Percentiles rank a stretch among this genome's conserved stretches.
These are phyloP conservation scores for Hura crepitans DNA, from an alignment of 441 rosid genomes.

Conservation along the genomic window DNA sequence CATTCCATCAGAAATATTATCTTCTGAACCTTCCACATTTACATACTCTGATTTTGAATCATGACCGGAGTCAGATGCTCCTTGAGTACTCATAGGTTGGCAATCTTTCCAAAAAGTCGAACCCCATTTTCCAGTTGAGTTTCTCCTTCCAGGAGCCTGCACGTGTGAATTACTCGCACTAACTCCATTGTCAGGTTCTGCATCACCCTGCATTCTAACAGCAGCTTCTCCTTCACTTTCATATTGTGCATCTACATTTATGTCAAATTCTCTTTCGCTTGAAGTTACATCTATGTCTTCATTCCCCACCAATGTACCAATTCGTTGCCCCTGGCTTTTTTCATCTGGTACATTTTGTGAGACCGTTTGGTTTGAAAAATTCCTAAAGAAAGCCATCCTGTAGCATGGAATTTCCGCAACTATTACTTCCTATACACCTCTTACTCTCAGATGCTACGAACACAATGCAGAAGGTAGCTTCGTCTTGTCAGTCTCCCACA, in stretches of 20 bases:
- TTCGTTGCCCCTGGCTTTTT: slow-evolving; percentile 45
- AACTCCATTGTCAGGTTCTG: slow-evolving; percentile 30
- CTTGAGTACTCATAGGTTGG: slow-evolving; percentile 66
- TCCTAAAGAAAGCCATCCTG: slow-evolving; percentile 86
- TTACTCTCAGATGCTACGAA: not conserved
- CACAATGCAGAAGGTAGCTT: slow-evolving; percentile 17
- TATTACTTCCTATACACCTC: slow-evolving; percentile 12
- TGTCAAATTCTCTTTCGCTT: slow-evolving; percentile 69
- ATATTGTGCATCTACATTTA: slow-evolving; percentile 64
- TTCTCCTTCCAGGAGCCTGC: slow-evolving; percentile 69
- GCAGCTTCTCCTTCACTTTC: slow-evolving; percentile 62
- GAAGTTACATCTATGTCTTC: slow-evolving; percentile 44
- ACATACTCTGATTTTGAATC: slow-evolving; percentile 57
- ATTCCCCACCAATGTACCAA: slow-evolving; percentile 41
- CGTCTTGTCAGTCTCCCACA: slow-evolving; percentile 5
- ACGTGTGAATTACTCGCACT: slow-evolving; percentile 39
- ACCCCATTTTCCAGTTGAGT: slow-evolving; percentile 81
- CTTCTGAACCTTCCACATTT: slow-evolving; percentile 49
- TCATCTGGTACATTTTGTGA: slow-evolving; percentile 61
- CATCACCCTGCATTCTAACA: slow-evolving; percentile 43
- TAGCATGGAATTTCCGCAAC: slow-evolving; percentile 37
- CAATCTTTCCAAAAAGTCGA: slow-evolving; percentile 96
- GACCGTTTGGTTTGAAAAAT: slow-evolving; percentile 53
- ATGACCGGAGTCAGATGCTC: slow-evolving; percentile 66
- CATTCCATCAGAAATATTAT: slow-evolving; percentile 51